Base-by-base conservation (phyloP, 2,329 filamentous ascomycete species). In the Sporothrix inflata region DNA sequence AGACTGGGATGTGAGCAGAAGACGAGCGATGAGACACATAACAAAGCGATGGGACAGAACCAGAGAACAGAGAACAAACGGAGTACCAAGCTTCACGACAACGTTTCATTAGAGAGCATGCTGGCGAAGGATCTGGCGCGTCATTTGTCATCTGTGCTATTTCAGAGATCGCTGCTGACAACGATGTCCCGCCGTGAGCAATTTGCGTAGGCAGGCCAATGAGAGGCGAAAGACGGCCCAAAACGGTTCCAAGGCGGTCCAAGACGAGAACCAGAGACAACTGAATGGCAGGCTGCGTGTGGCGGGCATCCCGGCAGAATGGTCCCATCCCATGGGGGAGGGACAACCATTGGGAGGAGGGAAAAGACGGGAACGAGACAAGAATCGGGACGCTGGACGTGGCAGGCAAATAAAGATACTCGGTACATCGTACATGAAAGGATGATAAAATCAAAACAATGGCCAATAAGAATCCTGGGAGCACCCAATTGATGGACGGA, bases 61-160 rank as follows among this genome's bases (percentile, higher is more conserved):
- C 3, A 34, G 30, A 3, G 30, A 34, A 34, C 30, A 34, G 30
- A 34, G 6, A 3, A 34, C 6, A 34, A 34, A n/a, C n/a, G n/a
- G n/a, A n/a, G n/a, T n/a, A n/a, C n/a, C 30, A 34, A 34, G 30
- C 30, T 34, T 34, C 3, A 34, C 30, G 3, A 34, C 30, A 34
- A 34, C 6, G 30, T 34, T 34, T 34, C 30, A 34, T 34, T 34
- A 6, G 30, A 34, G 30, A 34, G 6, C 30, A 34, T 3, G 6
- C 30, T n/a, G 30, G 3, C 14, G 42, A 47, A 47, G 42, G 42
- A 47, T 47, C 42, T 6, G 5, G 14, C 42, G 40, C 42, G 40
- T 38, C 65, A 53, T 67, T 67, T 67, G 65, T 67, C 65, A 67
- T 67, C 65, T 49, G 65, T 51, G 65, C 45, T 67, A 67, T 67